Percentiles rank a stretch among this genome's conserved stretches.
Conservation (phyloP, 2,329 filamentous ascomycete genomes). For the Apiospora arundinis region DNA sequence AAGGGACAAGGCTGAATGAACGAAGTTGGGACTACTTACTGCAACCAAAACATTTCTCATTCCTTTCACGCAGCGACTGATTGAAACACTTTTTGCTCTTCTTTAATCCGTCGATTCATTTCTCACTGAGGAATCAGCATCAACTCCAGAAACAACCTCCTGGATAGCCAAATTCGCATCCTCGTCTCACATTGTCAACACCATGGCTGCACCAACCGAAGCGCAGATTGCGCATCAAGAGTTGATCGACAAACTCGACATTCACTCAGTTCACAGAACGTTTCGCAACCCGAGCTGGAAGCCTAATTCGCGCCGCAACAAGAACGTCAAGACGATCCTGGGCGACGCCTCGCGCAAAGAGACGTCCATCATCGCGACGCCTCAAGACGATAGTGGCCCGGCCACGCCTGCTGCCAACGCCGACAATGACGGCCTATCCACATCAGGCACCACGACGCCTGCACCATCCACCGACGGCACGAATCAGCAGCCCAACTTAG, state of each 20-base stretch:
- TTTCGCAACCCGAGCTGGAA: constrained; percentile 94
- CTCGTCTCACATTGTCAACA: not conserved
- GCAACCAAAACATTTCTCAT: not conserved
- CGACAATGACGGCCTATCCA: constrained; percentile 37
- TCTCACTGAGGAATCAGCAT: not conserved
- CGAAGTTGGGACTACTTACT: constrained; percentile 3
- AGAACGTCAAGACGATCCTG: constrained; percentile 97
- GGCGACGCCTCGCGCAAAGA: constrained; percentile 88
- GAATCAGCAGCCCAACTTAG: constrained; percentile 70
- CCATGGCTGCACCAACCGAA: constrained; percentile 69
- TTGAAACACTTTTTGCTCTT: not conserved
- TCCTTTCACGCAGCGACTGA: not conserved
- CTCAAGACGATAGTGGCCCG: constrained; percentile 71
- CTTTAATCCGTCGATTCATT: not conserved
- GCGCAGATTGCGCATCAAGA: constrained; percentile 81
- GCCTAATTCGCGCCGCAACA: constrained; percentile 94
- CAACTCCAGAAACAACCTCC: not conserved
- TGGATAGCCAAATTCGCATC: not conserved
- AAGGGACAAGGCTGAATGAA: constrained; percentile 11
- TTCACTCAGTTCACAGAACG: constrained; percentile 82
- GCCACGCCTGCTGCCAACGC: constrained; percentile 58
- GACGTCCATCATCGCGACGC: constrained; percentile 82
- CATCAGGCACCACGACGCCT: constrained; percentile 27
- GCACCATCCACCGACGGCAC: constrained; percentile 28
- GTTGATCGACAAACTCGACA: constrained; percentile 90